These are phyloP conservation scores for Rhododendron griersonianum DNA, from an alignment of 148 eudicot species.

Conservation along the genomic window DNA sequence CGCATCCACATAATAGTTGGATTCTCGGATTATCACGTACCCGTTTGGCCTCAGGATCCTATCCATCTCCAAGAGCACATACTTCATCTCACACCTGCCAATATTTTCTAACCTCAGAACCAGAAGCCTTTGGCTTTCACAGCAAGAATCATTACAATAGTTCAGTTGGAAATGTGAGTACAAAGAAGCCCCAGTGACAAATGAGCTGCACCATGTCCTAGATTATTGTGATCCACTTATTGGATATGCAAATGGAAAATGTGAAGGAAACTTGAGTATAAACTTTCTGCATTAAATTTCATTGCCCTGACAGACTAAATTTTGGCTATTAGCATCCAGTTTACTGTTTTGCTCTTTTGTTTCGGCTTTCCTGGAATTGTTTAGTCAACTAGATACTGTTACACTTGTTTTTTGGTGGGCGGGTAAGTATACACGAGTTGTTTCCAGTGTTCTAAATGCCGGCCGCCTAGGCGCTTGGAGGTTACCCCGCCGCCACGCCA, in stretches of 20 bases:
- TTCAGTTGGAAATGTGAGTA: not conserved
- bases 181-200: not conserved
- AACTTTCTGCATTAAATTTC: not conserved
- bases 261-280: not conserved
- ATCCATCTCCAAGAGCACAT: conserved; percentile 90
- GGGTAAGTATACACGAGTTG: not conserved
- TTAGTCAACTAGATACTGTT: not conserved
- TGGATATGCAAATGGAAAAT: not conserved
- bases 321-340: not conserved
- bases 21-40: conserved; percentile 67
- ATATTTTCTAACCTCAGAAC: not conserved
- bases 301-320: not conserved
- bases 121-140: not conserved
- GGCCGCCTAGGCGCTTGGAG: too few species aligned
- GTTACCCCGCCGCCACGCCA: too few species aligned
- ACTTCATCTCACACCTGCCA: conserved; percentile 86
- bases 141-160: not conserved
- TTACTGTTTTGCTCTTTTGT: not conserved
- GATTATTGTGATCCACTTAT: not conserved
- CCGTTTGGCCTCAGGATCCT: conserved; percentile 85
- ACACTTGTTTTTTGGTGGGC: not conserved
- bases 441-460: not conserved
- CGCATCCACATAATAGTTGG: conserved; percentile 55
- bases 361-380: not conserved
- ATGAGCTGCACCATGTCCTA: not conserved